A percentile compares a stretch with the other conserved stretches of the same genome.
Conservation (phyloP, 2,329 filamentous ascomycete genomes). For the Aquanectria penicillioides region DNA sequence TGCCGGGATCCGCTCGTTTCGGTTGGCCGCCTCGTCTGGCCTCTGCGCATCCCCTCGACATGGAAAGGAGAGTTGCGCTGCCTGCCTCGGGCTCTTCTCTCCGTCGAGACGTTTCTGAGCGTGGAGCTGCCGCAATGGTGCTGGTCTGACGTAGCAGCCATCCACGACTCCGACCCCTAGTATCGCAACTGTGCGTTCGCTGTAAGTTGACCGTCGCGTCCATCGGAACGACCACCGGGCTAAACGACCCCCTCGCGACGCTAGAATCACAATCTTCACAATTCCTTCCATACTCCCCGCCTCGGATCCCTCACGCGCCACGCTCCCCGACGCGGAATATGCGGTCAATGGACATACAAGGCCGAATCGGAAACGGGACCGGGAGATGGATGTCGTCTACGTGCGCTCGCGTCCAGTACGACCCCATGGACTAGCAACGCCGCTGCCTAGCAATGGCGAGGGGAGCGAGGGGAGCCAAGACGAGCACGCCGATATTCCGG, state of each 20-base stretch:
- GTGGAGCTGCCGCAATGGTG: too few species aligned
- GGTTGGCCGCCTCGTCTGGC: conserved; percentile 12
- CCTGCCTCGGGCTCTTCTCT: too few species aligned
- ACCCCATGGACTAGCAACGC: conserved; percentile 1
- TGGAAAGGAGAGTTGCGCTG: too few species aligned
- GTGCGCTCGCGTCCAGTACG: conserved; percentile 10
- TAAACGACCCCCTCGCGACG: not conserved
- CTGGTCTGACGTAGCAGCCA: too few species aligned
- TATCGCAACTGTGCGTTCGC: too few species aligned
- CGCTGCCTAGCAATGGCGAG: not conserved
- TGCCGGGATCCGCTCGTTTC: not conserved
- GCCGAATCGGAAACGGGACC: conserved; percentile 17
- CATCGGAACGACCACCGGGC: too few species aligned
- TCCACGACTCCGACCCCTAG: too few species aligned
- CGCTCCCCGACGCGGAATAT: conserved; percentile 11
- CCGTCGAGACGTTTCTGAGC: too few species aligned
- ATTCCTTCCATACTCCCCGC: not conserved
- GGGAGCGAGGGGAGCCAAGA: not conserved
- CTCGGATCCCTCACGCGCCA: conserved; percentile 2
- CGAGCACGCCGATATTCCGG: not conserved
- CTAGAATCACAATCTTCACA: not conserved
- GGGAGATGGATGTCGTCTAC: conserved; percentile 21
- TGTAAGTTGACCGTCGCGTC: too few species aligned
- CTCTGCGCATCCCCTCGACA: too few species aligned
- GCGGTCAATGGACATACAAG: conserved; percentile 16